These are phyloP conservation scores for Camelina hispida DNA, from an alignment of 345 rosid genomes.

Conservation along the genomic window DNA sequence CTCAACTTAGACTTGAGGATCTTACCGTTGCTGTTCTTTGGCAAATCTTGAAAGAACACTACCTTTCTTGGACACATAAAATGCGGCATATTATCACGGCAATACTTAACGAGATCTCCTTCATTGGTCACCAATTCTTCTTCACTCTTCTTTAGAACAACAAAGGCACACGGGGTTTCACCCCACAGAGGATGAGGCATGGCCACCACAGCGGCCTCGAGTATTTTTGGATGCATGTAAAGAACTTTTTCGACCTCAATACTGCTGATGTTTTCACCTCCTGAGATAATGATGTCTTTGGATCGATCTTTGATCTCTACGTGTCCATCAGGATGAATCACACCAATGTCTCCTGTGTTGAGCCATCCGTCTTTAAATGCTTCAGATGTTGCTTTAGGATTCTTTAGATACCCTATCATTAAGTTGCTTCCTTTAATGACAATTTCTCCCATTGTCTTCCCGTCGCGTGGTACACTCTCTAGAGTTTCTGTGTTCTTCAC, in stretches of 20 bases:
- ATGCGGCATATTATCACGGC: slow-evolving; percentile 53
- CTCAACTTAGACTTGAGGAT: slow-evolving; percentile 53
- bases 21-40: slow-evolving; percentile 62
- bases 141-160: slow-evolving; percentile 39
- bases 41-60: slow-evolving; percentile 48
- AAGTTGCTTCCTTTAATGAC: slow-evolving; percentile 58
- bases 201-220: slow-evolving; percentile 65
- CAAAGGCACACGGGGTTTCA: slow-evolving; percentile 64
- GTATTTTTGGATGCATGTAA: slow-evolving; percentile 50
- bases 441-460: slow-evolving; percentile 64
- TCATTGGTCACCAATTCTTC: slow-evolving; percentile 30
- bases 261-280: slow-evolving; percentile 74
- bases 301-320: slow-evolving; percentile 72
- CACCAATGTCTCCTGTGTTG: slow-evolving; percentile 64
- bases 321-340: slow-evolving; percentile 54
- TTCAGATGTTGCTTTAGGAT: slow-evolving; percentile 51
- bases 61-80: slow-evolving; percentile 67
- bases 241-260: slow-evolving; percentile 58
- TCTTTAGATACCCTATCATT: slow-evolving; percentile 63
- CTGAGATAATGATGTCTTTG: slow-evolving; percentile 67
- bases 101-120: slow-evolving; percentile 47
- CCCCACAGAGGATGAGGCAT: slow-evolving; percentile 66
- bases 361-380: slow-evolving; percentile 67
- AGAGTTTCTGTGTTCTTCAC: slow-evolving; percentile 61
- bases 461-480: slow-evolving; percentile 57